These are phyloP conservation scores for Globisporangium camurandrum DNA, from an alignment of 352 stramenopile genomes.

Conservation along the genomic window DNA sequence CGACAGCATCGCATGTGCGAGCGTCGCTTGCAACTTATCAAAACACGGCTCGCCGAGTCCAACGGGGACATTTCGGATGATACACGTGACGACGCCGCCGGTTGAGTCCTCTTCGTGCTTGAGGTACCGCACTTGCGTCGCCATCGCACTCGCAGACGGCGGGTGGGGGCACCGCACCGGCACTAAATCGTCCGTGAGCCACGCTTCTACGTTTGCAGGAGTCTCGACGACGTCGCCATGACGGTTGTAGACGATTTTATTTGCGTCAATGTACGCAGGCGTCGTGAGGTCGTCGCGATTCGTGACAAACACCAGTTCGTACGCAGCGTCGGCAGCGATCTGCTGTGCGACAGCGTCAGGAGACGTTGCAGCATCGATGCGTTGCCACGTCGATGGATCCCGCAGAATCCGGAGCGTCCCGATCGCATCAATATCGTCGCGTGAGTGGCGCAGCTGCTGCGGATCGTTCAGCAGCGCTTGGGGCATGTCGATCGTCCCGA, in stretches of 20 bases:
- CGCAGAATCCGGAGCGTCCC: slow-evolving; percentile 78
- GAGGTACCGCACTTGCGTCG: slow-evolving; percentile 90
- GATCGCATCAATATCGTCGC: slow-evolving; percentile 78
- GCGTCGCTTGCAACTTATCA: slow-evolving; percentile 98
- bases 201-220: slow-evolving; percentile 45
- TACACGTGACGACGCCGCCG: slow-evolving; percentile 94
- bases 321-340: slow-evolving; percentile 49
- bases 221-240: slow-evolving; percentile 50
- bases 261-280: slow-evolving; percentile 90
- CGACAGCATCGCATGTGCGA: slow-evolving; percentile 98
- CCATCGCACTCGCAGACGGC: slow-evolving; percentile 91
- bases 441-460: slow-evolving; percentile 57
- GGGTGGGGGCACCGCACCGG: slow-evolving; percentile 93
- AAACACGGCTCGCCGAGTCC: slow-evolving; percentile 98
- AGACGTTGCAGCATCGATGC: slow-evolving; percentile 23
- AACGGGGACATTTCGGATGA: slow-evolving; percentile 95
- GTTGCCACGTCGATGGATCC: slow-evolving; percentile 57
- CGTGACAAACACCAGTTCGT: slow-evolving; percentile 69
- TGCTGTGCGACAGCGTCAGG: slow-evolving; percentile 34
- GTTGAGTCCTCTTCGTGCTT: slow-evolving; percentile 89
- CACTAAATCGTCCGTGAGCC: slow-evolving; percentile 82
- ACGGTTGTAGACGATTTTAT: slow-evolving; percentile 88
- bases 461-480: slow-evolving; percentile 55
- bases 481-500: slow-evolving; percentile 83
- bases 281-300: slow-evolving; percentile 42